Base-by-base conservation (phyloP, 2,329 filamentous ascomycete genomes). In the Aquanectria penicillioides region DNA sequence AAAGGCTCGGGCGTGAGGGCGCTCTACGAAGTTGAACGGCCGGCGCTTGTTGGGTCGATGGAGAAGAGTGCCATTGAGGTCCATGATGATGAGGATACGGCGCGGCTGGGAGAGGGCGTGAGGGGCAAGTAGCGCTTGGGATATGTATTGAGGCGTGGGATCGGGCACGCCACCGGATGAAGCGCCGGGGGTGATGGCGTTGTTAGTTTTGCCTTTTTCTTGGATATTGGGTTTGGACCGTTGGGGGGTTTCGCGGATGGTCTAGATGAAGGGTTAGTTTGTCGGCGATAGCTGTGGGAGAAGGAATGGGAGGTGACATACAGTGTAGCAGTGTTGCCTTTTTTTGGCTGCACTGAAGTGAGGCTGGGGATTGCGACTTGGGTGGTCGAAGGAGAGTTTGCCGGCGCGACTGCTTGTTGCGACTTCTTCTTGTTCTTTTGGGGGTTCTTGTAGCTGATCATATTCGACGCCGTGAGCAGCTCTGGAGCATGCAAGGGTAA, bases 41-140 rank as follows among this genome's bases (percentile, higher is more conserved):
- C 69, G 71, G 22, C 72, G 73, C 40, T 80, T 79, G 49, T 80
- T 81, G 8, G 87, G 89, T 5, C 95, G 90, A 77, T 86, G 83
- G 29, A 98, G 84, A 1, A 99, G 83, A 0, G 94, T 97, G 62
- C 95, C 95, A 74, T 98, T 99, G 31, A 99, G 85, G 76, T 99
- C 95, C 61, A 98, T 86, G 41, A 98, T 86, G 47, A 99, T 81
- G 18, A 99, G 86, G 28, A 97, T 83, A 13, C 84, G 85, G 34
- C 86, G 86, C 1, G 88, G 84, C 1, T 74, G 47, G 0, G 74
- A 33, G 4, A 84, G 75, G 13, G 65, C 64, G 23, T 73, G 68
- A 0, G 86, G 81, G 1, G 77, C 67, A 12, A 77, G 65, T 5
- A 77, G 71, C 2, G 90, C 81, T 49, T 82, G 81, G 4, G 71